A percentile compares a stretch with the other conserved stretches of the same genome.
phyloP scores from a whole-genome alignment of 1,139 yeast species.

The Scheffersomyces insectosa region DNA sequence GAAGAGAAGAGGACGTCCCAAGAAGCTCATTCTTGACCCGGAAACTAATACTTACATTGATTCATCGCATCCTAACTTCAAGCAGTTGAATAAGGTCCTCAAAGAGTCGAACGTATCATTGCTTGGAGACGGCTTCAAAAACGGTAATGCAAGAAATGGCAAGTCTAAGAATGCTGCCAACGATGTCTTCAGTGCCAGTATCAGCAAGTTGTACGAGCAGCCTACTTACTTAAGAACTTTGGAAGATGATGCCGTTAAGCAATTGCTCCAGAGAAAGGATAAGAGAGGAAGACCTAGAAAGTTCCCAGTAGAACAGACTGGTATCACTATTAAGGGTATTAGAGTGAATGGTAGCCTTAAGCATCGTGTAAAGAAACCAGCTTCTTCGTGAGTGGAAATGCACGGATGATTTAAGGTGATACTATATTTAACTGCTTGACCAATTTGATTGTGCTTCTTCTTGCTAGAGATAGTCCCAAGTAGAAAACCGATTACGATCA shows the following conservation, averaged over 20 bases:
- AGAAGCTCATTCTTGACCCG: slow-evolving; percentile 44
- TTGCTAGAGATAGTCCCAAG: too few relatives aligned
- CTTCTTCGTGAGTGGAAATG: too few relatives aligned
- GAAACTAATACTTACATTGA: slow-evolving; percentile 44
- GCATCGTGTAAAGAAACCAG: slow-evolving; percentile 14
- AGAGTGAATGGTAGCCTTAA: slow-evolving; percentile 42
- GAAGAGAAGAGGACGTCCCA: slow-evolving; percentile 49
- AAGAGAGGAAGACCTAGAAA: slow-evolving; percentile 54
- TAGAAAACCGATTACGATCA: too few relatives aligned
- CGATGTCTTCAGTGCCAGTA: slow-evolving; percentile 5
- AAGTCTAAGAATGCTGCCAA: neutral
- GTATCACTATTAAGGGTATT: slow-evolving; percentile 47
- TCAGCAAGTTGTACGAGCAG: slow-evolving; percentile 27
- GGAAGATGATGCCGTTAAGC: slow-evolving; percentile 40
- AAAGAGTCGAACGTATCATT: slow-evolving; percentile 21
- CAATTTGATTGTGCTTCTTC: too few relatives aligned
- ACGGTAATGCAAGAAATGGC: neutral
- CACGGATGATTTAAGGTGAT: too few relatives aligned
- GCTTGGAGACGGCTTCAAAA: neutral
- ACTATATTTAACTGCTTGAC: too few relatives aligned
- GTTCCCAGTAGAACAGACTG: slow-evolving; percentile 51
- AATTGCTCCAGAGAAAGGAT: slow-evolving; percentile 43
- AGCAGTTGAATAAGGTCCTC: slow-evolving; percentile 37
- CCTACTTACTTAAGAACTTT: slow-evolving; percentile 32
- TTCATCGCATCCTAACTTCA: slow-evolving; percentile 46